Conservation (phyloP, 345 rosid species). For the Populus simonii region DNA sequence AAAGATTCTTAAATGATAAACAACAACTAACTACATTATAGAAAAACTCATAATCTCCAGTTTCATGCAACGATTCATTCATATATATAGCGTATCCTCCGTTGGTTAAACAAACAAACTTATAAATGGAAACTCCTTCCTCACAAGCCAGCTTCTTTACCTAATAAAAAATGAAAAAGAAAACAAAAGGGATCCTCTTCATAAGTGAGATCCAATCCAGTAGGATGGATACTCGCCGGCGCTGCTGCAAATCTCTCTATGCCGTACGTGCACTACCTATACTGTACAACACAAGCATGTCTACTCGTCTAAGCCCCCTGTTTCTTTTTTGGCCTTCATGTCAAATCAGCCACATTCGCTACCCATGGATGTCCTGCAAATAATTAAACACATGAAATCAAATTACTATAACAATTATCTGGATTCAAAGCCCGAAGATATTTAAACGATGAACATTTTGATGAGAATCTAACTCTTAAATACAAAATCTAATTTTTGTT, state of each 20-base stretch:
- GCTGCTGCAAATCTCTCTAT: background rate
- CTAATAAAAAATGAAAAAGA: background rate
- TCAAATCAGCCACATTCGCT: background rate
- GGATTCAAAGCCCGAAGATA: too few species aligned
- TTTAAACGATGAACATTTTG: too few species aligned
- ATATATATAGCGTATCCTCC: too few species aligned
- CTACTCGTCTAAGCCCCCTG: background rate
- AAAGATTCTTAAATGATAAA: background rate
- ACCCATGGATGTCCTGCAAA: conserved; percentile 31
- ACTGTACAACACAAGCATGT: background rate
- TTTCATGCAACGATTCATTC: too few species aligned
- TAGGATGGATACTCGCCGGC: background rate
- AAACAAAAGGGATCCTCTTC: background rate
- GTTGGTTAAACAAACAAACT: too few species aligned
- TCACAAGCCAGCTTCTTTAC: too few species aligned
- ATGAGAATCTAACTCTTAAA: background rate
- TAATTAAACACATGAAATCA: background rate
- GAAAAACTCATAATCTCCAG: too few species aligned
- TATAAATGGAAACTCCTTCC: background rate
- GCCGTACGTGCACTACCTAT: too few species aligned
- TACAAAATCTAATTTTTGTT: background rate
- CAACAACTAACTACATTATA: too few species aligned
- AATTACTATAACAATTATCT: too few species aligned
- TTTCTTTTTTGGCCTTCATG: background rate
- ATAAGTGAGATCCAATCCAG: background rate